These are phyloP conservation scores for Leccinum solheimii DNA, from an alignment of 1,284 basidiomycete species.

Conservation along the genomic window DNA sequence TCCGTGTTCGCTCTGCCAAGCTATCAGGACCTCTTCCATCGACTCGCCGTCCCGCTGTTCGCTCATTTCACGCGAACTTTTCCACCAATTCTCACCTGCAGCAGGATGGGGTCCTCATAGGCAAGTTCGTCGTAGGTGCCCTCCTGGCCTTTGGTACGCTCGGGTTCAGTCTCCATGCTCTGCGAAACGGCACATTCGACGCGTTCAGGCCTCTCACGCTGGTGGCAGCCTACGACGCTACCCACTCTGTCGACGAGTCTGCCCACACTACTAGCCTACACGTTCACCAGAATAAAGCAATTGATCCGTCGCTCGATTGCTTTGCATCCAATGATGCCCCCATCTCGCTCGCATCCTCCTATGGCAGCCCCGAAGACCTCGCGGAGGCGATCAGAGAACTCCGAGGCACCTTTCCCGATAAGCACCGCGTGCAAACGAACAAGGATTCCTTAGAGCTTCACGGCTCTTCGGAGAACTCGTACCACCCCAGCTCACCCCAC, in stretches of 20 bases:
- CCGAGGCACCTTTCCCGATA: slow-evolving; percentile 45
- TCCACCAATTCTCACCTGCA: slow-evolving; percentile 1
- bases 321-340: neutral
- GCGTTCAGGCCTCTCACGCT: slow-evolving; percentile 5
- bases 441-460: slow-evolving; percentile 50
- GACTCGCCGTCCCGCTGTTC: neutral
- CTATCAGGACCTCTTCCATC: neutral
- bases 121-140: slow-evolving; percentile 19
- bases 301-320: neutral
- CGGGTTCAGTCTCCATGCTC: slow-evolving; percentile 21
- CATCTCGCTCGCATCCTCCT: slow-evolving; percentile 28
- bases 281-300: slow-evolving; percentile 3
- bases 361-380: slow-evolving; percentile 50
- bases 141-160: slow-evolving; percentile 24
- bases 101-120: slow-evolving; percentile 1
- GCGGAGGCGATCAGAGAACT: slow-evolving; percentile 57
- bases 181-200: slow-evolving; percentile 7
- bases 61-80: neutral
- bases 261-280: neutral
- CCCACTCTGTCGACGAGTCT: neutral
- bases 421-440: slow-evolving; percentile 50
- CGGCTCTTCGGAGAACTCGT: slow-evolving; percentile 69
- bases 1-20: neutral
- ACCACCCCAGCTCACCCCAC: slow-evolving; percentile 64
- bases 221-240: neutral